Evolutionary conservation across 2,329 filamentous ascomycete species (phyloP), one percentile per base, ranked within the genome.

Genomic region (Ophiostoma montium): DNA sequence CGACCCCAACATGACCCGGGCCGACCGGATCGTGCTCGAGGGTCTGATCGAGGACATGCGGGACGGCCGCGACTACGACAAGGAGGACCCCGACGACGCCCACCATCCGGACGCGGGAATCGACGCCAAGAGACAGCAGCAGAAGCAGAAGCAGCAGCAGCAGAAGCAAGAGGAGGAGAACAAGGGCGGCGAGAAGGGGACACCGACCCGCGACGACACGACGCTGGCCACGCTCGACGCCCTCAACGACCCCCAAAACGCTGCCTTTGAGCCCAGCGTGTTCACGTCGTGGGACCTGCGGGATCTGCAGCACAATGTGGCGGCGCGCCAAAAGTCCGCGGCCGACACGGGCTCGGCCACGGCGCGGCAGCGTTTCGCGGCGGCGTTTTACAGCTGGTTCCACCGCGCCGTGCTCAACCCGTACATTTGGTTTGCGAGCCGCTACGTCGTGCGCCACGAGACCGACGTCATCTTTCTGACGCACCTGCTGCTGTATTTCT

Each of bases 391-490:
- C 59, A 63, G 64, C 36, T 70, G 71, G 53, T 23, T 82, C 2
- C 65, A 74, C 59, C 63, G 63, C 35, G 69, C 70, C 50, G 18
- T 82, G 3, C 64, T 86, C 16, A 66, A 70, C 36, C 76, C 79
- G 0, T 86, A 85, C 60, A 65, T 80, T 44, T 61, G 64, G 13
- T 64, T 71, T 58, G 82, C 76, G 1, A 68, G 68, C 38, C 63
- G 60, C 2, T 33, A 55, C 30, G 62, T 81, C 19, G 80, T 84
- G 10, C 79, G 83, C 13, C 67, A 76, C 51, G 71, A 77, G 49
- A 83, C 82, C 1, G 85, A 90, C 60, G 82, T 89, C 16, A 75
- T 88, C 43, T 86, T 90, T 71, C 63, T 89, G 50, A 86, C 82
- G 0, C 84, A 90, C 61, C 70, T 90, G 19, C 61, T 88, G 33